Conservation (phyloP, 2,329 filamentous ascomycete genomes). For the Pseudogymnoascus sp. region DNA sequence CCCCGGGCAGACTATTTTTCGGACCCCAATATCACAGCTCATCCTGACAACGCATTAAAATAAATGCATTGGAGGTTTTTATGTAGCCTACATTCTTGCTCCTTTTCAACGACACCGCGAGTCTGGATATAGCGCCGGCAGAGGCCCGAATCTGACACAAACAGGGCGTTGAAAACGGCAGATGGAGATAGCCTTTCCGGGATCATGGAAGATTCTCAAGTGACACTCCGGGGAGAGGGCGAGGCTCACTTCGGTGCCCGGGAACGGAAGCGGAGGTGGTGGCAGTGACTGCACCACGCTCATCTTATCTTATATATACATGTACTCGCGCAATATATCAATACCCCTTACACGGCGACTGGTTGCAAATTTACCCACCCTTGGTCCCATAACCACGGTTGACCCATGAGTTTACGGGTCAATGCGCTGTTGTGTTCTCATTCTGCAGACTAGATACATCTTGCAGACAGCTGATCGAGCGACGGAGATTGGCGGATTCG, state of each 20-base stretch:
- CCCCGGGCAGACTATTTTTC: not conserved
- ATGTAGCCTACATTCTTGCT: not conserved
- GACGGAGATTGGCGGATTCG: not conserved
- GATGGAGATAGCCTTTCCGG: not conserved
- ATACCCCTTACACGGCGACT: not conserved
- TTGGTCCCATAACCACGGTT: conserved; percentile 3
- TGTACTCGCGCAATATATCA: not conserved
- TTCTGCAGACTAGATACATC: not conserved
- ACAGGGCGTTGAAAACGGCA: not conserved
- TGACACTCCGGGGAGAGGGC: not conserved
- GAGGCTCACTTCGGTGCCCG: not conserved
- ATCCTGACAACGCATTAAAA: not conserved
- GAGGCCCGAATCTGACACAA: not conserved
- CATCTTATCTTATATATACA: not conserved
- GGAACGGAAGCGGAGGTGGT: not conserved
- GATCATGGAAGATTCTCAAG: not conserved
- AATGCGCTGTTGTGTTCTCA: not conserved
- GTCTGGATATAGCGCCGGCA: not conserved
- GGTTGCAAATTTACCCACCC: not conserved
- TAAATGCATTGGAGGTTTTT: not conserved
- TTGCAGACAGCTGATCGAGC: not conserved
- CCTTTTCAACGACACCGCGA: not conserved
- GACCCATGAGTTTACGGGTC: not conserved
- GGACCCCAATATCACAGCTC: not conserved
- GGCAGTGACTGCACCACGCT: not conserved